Evolutionary conservation across 2,329 filamentous ascomycete species (phyloP).

Genomic region (Fusarium irregulare): DNA sequence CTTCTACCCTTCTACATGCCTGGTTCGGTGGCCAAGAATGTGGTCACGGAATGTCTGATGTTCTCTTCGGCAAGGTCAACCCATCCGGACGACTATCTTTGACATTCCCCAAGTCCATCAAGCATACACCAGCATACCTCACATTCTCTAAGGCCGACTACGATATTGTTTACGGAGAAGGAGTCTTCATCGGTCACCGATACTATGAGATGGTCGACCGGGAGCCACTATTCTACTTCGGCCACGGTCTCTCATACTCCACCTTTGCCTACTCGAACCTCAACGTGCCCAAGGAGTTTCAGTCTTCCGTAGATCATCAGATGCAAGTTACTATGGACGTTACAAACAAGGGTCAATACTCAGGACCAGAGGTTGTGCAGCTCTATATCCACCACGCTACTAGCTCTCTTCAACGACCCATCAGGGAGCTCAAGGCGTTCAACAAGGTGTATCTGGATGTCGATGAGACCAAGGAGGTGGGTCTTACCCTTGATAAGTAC

Average conservation of each 20-base stretch:
- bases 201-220: constrained; percentile 67
- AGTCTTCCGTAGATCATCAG: background rate
- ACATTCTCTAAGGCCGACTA: constrained; percentile 74
- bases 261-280: constrained; percentile 64
- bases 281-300: constrained; percentile 1
- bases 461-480: background rate
- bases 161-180: constrained; percentile 76
- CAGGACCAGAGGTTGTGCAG: constrained; percentile 34
- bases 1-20: constrained; percentile 50
- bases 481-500: constrained; percentile 30
- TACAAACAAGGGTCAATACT: constrained; percentile 13
- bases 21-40: constrained; percentile 47
- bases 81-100: constrained; percentile 70
- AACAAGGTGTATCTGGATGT: constrained; percentile 5
- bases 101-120: constrained; percentile 69
- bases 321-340: constrained; percentile 31
- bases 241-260: constrained; percentile 77
- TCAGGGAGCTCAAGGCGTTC: constrained; percentile 33
- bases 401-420: constrained; percentile 26
- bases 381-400: constrained; percentile 27
- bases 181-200: constrained; percentile 78
- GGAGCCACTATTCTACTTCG: constrained; percentile 72
- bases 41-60: constrained; percentile 44
- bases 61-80: constrained; percentile 41
- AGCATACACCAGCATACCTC: constrained; percentile 76